phyloP scores from a whole-genome alignment of 1,284 basidiomycete species.

The Trichosporon ovoides region DNA sequence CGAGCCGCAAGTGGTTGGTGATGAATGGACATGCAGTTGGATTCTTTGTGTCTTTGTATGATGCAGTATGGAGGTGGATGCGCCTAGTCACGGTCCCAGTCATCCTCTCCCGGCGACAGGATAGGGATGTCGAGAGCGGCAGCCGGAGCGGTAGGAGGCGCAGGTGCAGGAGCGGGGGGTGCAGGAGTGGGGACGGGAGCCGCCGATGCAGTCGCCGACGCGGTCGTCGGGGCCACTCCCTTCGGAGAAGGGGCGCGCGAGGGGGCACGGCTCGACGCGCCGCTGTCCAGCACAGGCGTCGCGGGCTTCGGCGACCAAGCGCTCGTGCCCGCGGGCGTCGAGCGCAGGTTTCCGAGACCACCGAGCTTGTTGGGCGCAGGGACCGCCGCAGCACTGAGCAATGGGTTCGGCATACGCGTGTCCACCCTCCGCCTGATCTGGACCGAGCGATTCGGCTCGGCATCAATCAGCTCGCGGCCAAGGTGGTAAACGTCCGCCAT shows the following conservation, averaged over 20 bases:
- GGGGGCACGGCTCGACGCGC: conserved; percentile 10
- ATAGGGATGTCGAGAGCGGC: background rate
- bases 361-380: conserved; percentile 27
- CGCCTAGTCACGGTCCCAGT: conserved; percentile 4
- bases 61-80: background rate
- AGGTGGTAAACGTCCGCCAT: conserved; percentile 73
- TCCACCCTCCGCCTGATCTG: conserved; percentile 74
- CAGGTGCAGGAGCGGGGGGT: background rate
- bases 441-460: conserved; percentile 70
- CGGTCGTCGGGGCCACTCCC: background rate
- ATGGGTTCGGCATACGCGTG: conserved; percentile 65
- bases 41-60: background rate
- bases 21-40: background rate
- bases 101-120: conserved; percentile 1
- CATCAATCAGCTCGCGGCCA: conserved; percentile 74
- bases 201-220: background rate
- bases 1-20: too few relatives aligned
- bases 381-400: conserved; percentile 54
- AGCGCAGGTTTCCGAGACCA: conserved; percentile 25
- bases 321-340: background rate
- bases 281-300: conserved; percentile 10
- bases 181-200: background rate
- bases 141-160: background rate
- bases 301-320: conserved; percentile 10
- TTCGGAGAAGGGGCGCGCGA: background rate